A percentile compares a stretch with the other conserved stretches of the same genome.
These are phyloP conservation scores for Crataegus laevigata DNA, from an alignment of 306 rosid species.

Conservation along the genomic window DNA sequence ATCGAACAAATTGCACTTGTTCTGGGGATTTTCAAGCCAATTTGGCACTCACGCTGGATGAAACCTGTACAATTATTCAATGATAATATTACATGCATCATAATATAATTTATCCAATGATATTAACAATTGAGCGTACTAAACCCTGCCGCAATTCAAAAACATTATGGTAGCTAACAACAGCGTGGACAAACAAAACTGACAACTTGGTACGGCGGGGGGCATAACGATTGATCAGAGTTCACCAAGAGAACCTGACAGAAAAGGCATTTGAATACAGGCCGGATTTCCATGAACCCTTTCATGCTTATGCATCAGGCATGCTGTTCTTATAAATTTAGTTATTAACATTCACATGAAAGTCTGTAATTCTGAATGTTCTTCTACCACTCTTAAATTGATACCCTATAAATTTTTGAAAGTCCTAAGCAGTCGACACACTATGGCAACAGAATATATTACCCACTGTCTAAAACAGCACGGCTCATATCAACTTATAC, in stretches of 20 bases:
- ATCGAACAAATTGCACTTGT: constrained; percentile 4
- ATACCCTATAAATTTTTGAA: background rate
- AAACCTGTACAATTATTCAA: background rate
- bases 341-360: background rate
- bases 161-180: background rate
- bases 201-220: background rate
- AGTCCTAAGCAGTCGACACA: background rate
- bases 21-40: background rate
- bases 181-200: background rate
- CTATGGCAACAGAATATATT: background rate
- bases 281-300: background rate
- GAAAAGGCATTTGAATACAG: background rate
- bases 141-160: background rate
- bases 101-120: background rate
- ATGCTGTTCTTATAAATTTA: background rate
- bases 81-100: background rate
- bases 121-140: background rate
- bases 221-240: background rate
- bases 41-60: background rate
- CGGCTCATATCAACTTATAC: background rate
- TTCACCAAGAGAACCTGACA: background rate
- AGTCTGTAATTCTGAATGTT: background rate
- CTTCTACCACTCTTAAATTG: background rate
- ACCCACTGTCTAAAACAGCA: background rate
- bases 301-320: background rate